Conservation (phyloP, 2,329 filamentous ascomycete genomes). For the Endothia cerciana region DNA sequence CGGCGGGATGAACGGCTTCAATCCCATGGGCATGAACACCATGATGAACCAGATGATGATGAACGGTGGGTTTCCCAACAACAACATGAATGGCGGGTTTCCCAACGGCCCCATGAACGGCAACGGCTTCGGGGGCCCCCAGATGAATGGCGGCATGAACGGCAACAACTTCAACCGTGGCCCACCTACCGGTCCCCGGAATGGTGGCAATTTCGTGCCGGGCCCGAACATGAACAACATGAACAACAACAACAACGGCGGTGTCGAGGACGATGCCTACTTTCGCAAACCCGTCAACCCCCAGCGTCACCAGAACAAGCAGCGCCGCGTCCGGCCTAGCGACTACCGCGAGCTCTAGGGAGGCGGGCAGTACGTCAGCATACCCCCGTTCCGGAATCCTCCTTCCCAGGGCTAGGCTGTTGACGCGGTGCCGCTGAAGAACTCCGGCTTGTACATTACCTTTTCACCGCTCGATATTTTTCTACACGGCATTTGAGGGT, state of each 20-base stretch:
- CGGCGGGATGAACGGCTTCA: constrained; percentile 38
- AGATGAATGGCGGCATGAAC: constrained; percentile 35
- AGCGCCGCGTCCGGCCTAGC: constrained; percentile 79
- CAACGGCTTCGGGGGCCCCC: constrained; percentile 32
- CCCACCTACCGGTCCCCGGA: constrained; percentile 28
- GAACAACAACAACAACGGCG: constrained; percentile 36
- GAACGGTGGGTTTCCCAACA: constrained; percentile 36
- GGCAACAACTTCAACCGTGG: constrained; percentile 35
- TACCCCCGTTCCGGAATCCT: constrained; percentile 16
- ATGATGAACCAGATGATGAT: constrained; percentile 32
- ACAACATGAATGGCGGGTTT: constrained; percentile 37
- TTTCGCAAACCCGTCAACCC: constrained; percentile 96
- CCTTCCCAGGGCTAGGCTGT: neutral
- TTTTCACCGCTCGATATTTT: neutral
- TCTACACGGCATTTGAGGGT: neutral
- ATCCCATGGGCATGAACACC: constrained; percentile 41
- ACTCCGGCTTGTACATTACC: constrained; percentile 10
- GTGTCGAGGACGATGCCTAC: constrained; percentile 80
- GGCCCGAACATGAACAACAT: constrained; percentile 38
- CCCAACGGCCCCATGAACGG: constrained; percentile 34
- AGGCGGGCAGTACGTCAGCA: constrained; percentile 18
- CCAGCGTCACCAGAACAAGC: constrained; percentile 82
- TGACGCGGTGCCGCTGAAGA: neutral
- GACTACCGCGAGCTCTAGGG: constrained; percentile 83
- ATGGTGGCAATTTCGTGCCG: constrained; percentile 28